A percentile compares a stretch with the other conserved stretches of the same genome.
phyloP scores from a whole-genome alignment of 768 basidiomycete species.

The Pisolithus sp. region DNA sequence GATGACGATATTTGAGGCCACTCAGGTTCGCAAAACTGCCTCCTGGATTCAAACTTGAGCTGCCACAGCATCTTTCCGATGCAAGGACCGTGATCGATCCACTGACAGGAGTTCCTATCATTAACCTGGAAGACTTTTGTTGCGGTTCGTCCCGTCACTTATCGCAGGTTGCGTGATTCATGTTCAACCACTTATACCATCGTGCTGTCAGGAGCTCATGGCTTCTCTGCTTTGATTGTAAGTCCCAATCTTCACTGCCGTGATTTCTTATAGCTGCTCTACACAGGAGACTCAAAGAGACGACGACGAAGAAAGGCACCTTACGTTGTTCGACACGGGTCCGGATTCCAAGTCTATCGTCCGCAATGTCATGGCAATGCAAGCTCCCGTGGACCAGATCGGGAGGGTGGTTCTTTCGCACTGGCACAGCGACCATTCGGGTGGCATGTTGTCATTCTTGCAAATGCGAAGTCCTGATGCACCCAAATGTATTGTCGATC shows the following conservation, averaged over 20 bases:
- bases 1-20: not conserved
- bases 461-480: slow-evolving; percentile 31
- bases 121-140: slow-evolving; percentile 69
- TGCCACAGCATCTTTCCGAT: slow-evolving; percentile 54
- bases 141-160: slow-evolving; percentile 41
- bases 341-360: slow-evolving; percentile 70
- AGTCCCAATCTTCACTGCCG: slow-evolving; percentile 11
- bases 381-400: slow-evolving; percentile 46
- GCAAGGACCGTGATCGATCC: slow-evolving; percentile 38
- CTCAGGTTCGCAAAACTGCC: slow-evolving; percentile 75
- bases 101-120: slow-evolving; percentile 50
- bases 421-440: slow-evolving; percentile 76
- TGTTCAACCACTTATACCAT: not conserved
- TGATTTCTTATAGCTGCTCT: not conserved
- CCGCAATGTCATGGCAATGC: slow-evolving; percentile 63
- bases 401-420: slow-evolving; percentile 66
- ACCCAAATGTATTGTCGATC: slow-evolving; percentile 49
- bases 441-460: slow-evolving; percentile 65
- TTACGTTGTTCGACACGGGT: slow-evolving; percentile 79
- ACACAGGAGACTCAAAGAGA: slow-evolving; percentile 51
- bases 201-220: slow-evolving; percentile 61
- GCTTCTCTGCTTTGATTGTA: slow-evolving; percentile 77
- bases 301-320: slow-evolving; percentile 39
- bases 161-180: too few species aligned
- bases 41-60: slow-evolving; percentile 69